These are phyloP conservation scores for Aureobasidium musti DNA, from an alignment of 2,329 filamentous ascomycete genomes.

Conservation along the genomic window DNA sequence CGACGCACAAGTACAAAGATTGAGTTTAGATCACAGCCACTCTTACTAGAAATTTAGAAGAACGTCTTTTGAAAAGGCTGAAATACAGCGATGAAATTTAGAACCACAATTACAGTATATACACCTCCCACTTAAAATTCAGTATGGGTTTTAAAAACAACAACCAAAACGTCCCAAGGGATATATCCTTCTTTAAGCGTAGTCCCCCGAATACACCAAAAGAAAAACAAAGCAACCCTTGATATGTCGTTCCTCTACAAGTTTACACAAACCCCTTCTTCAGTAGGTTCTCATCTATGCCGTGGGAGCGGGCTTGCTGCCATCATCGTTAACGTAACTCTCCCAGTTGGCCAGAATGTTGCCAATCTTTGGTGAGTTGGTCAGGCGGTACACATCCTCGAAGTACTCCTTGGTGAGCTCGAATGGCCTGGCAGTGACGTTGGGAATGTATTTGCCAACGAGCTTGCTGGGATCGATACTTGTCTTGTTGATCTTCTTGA, in stretches of 20 bases:
- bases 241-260: conserved; percentile 25
- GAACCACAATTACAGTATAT: conserved; percentile 27
- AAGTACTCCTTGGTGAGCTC: conserved; percentile 98
- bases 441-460: conserved; percentile 98
- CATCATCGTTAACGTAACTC: conserved; percentile 50
- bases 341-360: conserved; percentile 77
- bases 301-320: conserved; percentile 21
- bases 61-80: background rate
- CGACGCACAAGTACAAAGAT: conserved; percentile 35
- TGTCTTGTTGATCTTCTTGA: conserved; percentile 99
- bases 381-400: conserved; percentile 95
- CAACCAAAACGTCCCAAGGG: conserved; percentile 20
- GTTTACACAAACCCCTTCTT: conserved; percentile 13
- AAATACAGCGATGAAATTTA: conserved; percentile 13
- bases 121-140: conserved; percentile 23
- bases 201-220: conserved; percentile 14
- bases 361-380: conserved; percentile 75
- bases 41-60: background rate
- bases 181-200: conserved; percentile 24
- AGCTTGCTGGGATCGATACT: conserved; percentile 96
- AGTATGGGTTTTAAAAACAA: conserved; percentile 22
- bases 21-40: background rate
- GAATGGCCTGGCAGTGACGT: conserved; percentile 95
- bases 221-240: conserved; percentile 21
- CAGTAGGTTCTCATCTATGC: conserved; percentile 4